Evolutionary conservation across 169 alveolate genomes (phyloP).

Genomic region (Eimeria falciformis): DNA sequence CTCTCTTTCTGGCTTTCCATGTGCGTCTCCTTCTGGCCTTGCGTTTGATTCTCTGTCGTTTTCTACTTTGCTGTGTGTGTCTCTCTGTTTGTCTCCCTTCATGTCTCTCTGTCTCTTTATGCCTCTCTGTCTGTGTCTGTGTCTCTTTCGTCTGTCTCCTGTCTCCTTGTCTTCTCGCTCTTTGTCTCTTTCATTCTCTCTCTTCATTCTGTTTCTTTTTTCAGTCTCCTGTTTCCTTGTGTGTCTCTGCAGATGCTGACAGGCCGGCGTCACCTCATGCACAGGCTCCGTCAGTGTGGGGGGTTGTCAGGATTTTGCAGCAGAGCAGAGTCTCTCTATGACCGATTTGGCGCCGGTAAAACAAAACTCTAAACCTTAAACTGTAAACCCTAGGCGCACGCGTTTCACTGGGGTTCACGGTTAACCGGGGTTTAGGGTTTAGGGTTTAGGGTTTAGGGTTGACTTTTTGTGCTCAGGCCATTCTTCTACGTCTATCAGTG

Average conservation of each 20-base stretch:
- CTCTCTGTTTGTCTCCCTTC: not conserved
- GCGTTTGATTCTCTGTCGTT: too few species aligned
- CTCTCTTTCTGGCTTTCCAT: not conserved
- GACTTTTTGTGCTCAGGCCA: constrained; percentile 77
- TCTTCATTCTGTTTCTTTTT: not conserved
- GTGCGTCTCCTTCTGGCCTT: too few species aligned
- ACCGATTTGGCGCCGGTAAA: constrained; percentile 91
- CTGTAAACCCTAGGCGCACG: not conserved
- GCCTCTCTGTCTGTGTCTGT: not conserved
- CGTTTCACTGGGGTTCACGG: not conserved
- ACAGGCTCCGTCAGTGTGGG: constrained; percentile 85
- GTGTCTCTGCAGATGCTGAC: constrained; percentile 87
- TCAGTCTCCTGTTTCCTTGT: not conserved
- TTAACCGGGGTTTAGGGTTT: not conserved
- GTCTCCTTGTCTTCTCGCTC: not conserved
- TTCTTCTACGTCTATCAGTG: constrained; percentile 91
- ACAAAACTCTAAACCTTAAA: not conserved
- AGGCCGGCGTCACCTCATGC: constrained; percentile 89
- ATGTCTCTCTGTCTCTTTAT: not conserved
- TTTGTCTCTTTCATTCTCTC: too few species aligned
- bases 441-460: not conserved
- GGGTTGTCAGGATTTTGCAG: constrained; percentile 90
- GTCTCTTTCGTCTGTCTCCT: too few species aligned
- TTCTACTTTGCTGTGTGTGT: not conserved
- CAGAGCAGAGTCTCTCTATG: constrained; percentile 88